Conservation (phyloP, 257 asterid species). For the Rubia yunnanensis region DNA sequence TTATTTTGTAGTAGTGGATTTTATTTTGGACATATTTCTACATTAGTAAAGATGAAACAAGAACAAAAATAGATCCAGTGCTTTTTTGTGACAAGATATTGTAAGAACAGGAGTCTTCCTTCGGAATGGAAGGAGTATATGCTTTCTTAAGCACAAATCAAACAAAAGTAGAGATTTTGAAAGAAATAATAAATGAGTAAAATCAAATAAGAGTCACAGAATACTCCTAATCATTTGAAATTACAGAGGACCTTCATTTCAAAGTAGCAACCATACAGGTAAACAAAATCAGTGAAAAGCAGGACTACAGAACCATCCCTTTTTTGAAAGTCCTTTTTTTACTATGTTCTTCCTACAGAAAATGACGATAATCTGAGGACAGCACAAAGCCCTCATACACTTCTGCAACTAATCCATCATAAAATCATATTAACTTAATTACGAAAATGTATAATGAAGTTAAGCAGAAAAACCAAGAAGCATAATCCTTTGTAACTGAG, state of each 20-base stretch:
- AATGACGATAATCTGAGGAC: neutral
- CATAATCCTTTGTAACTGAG: neutral
- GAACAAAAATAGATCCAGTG: neutral
- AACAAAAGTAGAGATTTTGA: neutral
- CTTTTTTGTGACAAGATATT: too few relatives aligned
- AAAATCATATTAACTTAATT: neutral
- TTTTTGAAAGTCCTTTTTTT: neutral
- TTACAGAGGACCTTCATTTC: neutral
- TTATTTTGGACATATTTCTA: neutral
- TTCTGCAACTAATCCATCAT: neutral
- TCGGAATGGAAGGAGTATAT: neutral
- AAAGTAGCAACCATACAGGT: neutral
- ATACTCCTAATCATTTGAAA: neutral
- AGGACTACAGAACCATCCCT: neutral
- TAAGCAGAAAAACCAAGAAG: neutral
- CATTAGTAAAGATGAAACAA: neutral
- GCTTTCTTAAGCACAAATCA: neutral
- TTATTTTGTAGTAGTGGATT: neutral
- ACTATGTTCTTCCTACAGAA: neutral
- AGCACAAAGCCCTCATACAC: neutral
- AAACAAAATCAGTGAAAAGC: neutral
- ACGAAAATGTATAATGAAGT: neutral
- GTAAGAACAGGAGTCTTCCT: too few relatives aligned
- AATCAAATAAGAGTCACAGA: neutral
- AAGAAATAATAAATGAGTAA: neutral